These are phyloP conservation scores for Lecanosticta acicola DNA, from an alignment of 2,329 filamentous ascomycete genomes.

Conservation along the genomic window DNA sequence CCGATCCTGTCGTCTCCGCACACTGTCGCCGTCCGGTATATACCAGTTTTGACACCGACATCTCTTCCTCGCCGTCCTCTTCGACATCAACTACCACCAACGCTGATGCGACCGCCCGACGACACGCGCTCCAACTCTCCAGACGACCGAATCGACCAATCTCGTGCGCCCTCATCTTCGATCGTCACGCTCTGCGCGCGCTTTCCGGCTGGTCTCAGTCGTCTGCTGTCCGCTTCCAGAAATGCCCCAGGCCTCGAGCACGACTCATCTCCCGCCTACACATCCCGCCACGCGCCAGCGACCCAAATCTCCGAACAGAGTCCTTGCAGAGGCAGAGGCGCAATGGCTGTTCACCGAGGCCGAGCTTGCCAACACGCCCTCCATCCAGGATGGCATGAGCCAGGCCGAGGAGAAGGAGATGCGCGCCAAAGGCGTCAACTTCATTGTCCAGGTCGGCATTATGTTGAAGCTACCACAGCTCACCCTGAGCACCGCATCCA, in stretches of 20 bases:
- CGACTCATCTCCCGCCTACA: constrained; percentile 32
- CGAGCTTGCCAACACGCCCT: constrained; percentile 77
- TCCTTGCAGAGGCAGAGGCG: constrained; percentile 51
- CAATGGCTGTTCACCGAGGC: constrained; percentile 90
- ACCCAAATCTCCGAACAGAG: constrained; percentile 36
- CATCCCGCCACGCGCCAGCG: constrained; percentile 36
- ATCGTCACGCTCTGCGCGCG: too few species aligned
- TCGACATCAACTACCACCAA: background rate
- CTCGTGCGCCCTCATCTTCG: background rate
- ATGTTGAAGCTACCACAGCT: constrained; percentile 87
- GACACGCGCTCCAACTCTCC: background rate
- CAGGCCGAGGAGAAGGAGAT: constrained; percentile 71
- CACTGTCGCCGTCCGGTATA: too few species aligned
- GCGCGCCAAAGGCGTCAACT: constrained; percentile 88
- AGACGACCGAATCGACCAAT: constrained; percentile 2
- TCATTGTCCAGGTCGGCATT: constrained; percentile 90
- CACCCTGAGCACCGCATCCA: constrained; percentile 83
- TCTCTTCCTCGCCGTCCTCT: background rate
- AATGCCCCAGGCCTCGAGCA: constrained; percentile 18
- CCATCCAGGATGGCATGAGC: constrained; percentile 73
- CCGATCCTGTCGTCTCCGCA: too few species aligned
- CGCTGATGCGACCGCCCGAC: background rate
- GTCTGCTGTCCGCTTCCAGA: constrained; percentile 4
- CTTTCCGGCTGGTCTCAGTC: too few species aligned
- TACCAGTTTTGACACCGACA: too few species aligned